Evolutionary conservation across 352 stramenopile species (phyloP).

Genomic region (Phytopythium helicoides): DNA sequence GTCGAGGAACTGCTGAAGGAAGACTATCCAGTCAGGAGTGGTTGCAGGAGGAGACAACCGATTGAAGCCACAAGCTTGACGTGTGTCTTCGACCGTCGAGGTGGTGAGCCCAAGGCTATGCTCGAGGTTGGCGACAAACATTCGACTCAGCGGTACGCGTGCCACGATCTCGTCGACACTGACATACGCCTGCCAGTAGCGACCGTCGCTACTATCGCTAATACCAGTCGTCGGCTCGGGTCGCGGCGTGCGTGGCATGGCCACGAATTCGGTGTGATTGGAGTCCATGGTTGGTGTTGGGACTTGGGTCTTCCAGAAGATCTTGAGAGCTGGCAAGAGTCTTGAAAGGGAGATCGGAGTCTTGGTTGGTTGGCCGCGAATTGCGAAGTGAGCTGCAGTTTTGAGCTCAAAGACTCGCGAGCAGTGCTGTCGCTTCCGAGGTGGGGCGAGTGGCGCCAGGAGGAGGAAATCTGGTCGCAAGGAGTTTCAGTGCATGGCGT

Average conservation of each 20-base stretch:
- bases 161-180: conserved; percentile 21
- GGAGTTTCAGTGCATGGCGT: background rate
- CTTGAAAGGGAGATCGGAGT: too few species aligned
- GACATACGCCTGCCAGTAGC: conserved; percentile 41
- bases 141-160: conserved; percentile 18
- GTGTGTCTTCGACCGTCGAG: conserved; percentile 11
- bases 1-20: conserved; percentile 44
- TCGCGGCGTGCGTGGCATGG: conserved; percentile 13
- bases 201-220: conserved; percentile 10
- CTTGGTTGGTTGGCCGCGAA: too few species aligned
- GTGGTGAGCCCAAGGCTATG: conserved; percentile 25
- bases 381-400: conserved; percentile 15
- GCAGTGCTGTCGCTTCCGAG: background rate
- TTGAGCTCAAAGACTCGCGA: background rate
- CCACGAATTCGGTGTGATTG: conserved; percentile 11
- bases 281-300: background rate
- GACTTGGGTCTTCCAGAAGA: too few species aligned
- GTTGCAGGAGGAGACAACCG: conserved; percentile 29
- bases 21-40: conserved; percentile 33
- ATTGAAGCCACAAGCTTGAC: conserved; percentile 30
- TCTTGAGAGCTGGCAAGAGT: background rate
- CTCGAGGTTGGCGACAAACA: conserved; percentile 22
- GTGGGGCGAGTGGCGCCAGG: conserved; percentile 11
- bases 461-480: background rate
- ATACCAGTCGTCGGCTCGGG: background rate